Conservation (phyloP, 768 basidiomycete genomes). For the Auriscalpium orientale region DNA sequence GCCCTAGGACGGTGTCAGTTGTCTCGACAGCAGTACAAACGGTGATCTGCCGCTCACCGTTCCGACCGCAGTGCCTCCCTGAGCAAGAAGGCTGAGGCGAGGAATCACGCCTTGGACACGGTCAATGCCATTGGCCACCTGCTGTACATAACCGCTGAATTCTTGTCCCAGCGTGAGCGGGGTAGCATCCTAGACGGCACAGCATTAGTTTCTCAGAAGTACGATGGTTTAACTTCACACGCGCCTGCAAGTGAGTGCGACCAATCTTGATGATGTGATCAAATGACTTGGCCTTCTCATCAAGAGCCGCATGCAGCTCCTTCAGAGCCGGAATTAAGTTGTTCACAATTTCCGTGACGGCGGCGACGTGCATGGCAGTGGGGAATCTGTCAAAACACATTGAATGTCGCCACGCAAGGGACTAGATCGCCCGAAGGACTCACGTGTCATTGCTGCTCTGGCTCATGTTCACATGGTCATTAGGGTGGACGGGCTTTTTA, state of each 20-base stretch:
- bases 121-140: constrained; percentile 84
- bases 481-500: constrained; percentile 96
- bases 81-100: constrained; percentile 82
- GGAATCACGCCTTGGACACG: constrained; percentile 78
- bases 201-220: background rate
- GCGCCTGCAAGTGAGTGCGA: constrained; percentile 84
- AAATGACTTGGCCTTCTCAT: constrained; percentile 76
- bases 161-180: constrained; percentile 97
- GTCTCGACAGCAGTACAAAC: background rate
- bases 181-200: constrained; percentile 73
- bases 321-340: constrained; percentile 79
- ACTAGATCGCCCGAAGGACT: constrained; percentile 23
- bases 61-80: constrained; percentile 98
- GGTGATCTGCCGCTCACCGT: constrained; percentile 51
- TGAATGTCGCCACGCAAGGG: background rate
- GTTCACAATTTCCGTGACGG: constrained; percentile 78
- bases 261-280: constrained; percentile 97
- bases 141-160: constrained; percentile 97
- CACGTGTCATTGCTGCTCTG: constrained; percentile 98
- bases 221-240: constrained; percentile 17
- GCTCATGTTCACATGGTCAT: constrained; percentile 99
- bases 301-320: constrained; percentile 77
- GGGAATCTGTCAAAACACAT: constrained; percentile 67
- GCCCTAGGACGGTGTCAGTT: constrained; percentile 45
- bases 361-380: constrained; percentile 97